These are phyloP conservation scores for Colletotrichum echinochloae DNA, from an alignment of 2,329 filamentous ascomycete species.

Conservation along the genomic window DNA sequence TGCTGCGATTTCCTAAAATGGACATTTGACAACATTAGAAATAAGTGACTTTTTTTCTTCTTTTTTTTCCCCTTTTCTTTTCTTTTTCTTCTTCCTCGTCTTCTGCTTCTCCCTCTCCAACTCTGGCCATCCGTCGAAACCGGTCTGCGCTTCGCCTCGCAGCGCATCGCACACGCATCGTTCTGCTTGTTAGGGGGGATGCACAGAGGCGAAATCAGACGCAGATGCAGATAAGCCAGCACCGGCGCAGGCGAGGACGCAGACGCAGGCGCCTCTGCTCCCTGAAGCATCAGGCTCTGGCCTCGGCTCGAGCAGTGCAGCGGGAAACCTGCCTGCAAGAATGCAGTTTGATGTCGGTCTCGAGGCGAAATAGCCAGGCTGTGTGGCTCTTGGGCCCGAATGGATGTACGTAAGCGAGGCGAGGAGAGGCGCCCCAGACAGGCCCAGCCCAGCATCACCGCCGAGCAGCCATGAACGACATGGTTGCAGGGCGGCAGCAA, in stretches of 20 bases:
- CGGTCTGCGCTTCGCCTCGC: constrained; percentile 9
- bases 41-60: constrained; percentile 19
- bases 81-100: no score
- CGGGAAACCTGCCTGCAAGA: constrained; percentile 26
- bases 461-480: constrained; percentile 2
- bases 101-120: no score
- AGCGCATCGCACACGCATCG: constrained; percentile 10
- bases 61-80: no score
- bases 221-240: constrained; percentile 1
- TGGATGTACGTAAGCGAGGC: constrained; percentile 9
- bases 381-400: constrained; percentile 13
- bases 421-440: constrained; percentile 9
- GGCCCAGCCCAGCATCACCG: not conserved
- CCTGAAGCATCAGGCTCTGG: constrained; percentile 8
- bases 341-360: constrained; percentile 13
- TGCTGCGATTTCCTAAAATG: constrained; percentile 34
- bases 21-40: constrained; percentile 33
- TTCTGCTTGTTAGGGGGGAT: constrained; percentile 16
- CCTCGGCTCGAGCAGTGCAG: constrained; percentile 22
- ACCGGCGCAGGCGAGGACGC: not conserved
- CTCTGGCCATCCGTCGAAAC: constrained; percentile 21
- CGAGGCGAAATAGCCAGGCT: constrained; percentile 18
- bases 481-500: not conserved
- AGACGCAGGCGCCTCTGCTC: not conserved
- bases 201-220: constrained; percentile 18